Conservation (phyloP, 2,329 filamentous ascomycete species). For the Mycosphaerella sp. region DNA sequence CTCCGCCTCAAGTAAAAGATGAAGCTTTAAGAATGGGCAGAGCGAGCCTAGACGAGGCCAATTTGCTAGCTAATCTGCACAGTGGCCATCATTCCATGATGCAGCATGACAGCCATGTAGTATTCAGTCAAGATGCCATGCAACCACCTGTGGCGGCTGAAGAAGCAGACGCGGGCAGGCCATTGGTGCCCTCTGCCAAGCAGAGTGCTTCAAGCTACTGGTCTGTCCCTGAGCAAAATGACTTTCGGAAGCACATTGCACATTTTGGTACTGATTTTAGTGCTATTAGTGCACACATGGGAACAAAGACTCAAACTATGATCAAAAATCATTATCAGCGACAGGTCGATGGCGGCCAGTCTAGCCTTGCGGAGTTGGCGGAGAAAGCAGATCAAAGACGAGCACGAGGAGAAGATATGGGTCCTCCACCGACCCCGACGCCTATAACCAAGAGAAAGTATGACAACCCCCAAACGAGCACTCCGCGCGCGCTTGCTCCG, state of each 20-base stretch:
- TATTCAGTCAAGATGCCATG: constrained; percentile 23
- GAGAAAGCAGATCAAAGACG: constrained; percentile 39
- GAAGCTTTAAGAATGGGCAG: constrained; percentile 21
- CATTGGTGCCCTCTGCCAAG: constrained; percentile 22
- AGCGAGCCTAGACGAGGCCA: constrained; percentile 31
- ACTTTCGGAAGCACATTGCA: constrained; percentile 65
- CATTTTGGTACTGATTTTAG: constrained; percentile 75
- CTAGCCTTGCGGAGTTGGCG: constrained; percentile 39
- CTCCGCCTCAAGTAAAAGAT: constrained; percentile 25
- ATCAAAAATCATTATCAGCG: constrained; percentile 53
- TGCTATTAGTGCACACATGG: constrained; percentile 70
- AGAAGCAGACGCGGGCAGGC: constrained; percentile 23
- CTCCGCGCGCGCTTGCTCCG: constrained; percentile 41
- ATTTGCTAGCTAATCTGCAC: constrained; percentile 30
- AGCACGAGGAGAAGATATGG: constrained; percentile 41
- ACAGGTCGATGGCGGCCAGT: constrained; percentile 39
- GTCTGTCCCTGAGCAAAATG: constrained; percentile 74
- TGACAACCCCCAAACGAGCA: constrained; percentile 35
- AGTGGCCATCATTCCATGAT: constrained; percentile 19
- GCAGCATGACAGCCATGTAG: constrained; percentile 16
- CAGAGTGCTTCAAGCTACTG: constrained; percentile 63
- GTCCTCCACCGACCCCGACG: constrained; percentile 45
- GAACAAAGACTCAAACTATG: constrained; percentile 81
- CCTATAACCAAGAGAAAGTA: constrained; percentile 44
- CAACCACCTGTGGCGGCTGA: constrained; percentile 16